Percentiles rank a stretch among this genome's conserved stretches.
Conservation (phyloP, 805 yeast genomes). For the Ogataea minuta region DNA sequence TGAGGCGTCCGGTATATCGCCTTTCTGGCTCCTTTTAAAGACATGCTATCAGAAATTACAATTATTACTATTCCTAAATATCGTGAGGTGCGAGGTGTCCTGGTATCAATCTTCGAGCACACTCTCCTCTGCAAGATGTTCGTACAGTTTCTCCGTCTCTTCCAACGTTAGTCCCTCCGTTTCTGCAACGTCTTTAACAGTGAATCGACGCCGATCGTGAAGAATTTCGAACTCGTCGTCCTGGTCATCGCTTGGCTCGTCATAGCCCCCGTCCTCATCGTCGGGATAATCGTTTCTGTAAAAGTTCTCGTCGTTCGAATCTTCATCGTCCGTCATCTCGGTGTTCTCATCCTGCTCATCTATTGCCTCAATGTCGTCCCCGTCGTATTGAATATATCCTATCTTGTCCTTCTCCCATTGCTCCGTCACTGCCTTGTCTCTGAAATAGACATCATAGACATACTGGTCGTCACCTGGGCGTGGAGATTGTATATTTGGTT, state of each 20-base stretch:
- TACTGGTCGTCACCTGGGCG: constrained; percentile 48
- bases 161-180: constrained; percentile 30
- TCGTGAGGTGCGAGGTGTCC: constrained; percentile 7
- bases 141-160: constrained; percentile 36
- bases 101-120: constrained; percentile 4
- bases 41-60: constrained; percentile 24
- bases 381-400: constrained; percentile 55
- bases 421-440: constrained; percentile 51
- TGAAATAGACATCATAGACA: constrained; percentile 86
- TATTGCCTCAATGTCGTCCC: constrained; percentile 41
- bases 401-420: constrained; percentile 39
- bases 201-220: constrained; percentile 34
- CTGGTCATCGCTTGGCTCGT: constrained; percentile 39
- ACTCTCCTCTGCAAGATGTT: constrained; percentile 12
- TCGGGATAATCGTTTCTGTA: constrained; percentile 94
- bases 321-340: constrained; percentile 63
- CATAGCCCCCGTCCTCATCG: constrained; percentile 72
- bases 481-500: constrained; percentile 17
- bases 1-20: constrained; percentile 38
- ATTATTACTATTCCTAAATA: not conserved
- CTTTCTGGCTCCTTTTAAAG: constrained; percentile 36
- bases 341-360: constrained; percentile 40
- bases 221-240: constrained; percentile 37
- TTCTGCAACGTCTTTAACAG: constrained; percentile 26
- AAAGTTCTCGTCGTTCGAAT: constrained; percentile 87